Base-by-base conservation (phyloP, 1,284 basidiomycete species). In the Limonomyces culmigenus region DNA sequence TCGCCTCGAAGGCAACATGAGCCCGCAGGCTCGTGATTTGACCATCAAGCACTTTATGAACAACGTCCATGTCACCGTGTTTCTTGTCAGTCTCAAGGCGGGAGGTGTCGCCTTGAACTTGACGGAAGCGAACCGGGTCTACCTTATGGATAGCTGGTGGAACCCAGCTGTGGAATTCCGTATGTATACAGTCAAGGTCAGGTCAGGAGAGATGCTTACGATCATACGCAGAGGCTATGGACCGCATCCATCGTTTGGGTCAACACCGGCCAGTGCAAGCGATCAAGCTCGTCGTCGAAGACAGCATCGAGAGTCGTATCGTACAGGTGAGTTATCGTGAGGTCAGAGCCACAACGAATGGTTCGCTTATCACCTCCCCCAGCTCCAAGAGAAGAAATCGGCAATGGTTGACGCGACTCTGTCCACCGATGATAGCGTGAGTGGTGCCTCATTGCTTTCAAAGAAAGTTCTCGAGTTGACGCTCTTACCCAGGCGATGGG, bases 31-130 rank as follows among this genome's bases (percentile, higher is more conserved):
- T 38, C 74, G 93, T 45, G 87, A 97, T 56, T 81, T 86, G 1
- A 95, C 91, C 5, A 93, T 95, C 51, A 77, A 91, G 54, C 73
- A 95, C 53, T 95, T 95, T 55, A 83, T 91, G 83, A 84, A 83
- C 50, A 96, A 88, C 47, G 78, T 91, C 2, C 74, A 88, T 40
- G 88, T 96, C 29, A 96, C 91, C 3, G 87, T 99, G 11, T 98
- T 99, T 65, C 70, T 99, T 25, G 89, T 98, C 45, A 80, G 77
- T 47, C 55, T 99, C 50, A 98, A 97, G 57, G 93, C 95, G 0
- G 93, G 93, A 32, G 92, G 93, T 55, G 91, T 95, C 1, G 91
- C 92, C 3, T 64, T 92, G 34, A 95, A 96, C 53, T 55, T 96
- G 47, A 92, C 88, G 0, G 91, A 92, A 54, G 91, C 91, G 0